Base-by-base conservation (phyloP, 306 rosid species). In the Lathyrus aphaca region DNA sequence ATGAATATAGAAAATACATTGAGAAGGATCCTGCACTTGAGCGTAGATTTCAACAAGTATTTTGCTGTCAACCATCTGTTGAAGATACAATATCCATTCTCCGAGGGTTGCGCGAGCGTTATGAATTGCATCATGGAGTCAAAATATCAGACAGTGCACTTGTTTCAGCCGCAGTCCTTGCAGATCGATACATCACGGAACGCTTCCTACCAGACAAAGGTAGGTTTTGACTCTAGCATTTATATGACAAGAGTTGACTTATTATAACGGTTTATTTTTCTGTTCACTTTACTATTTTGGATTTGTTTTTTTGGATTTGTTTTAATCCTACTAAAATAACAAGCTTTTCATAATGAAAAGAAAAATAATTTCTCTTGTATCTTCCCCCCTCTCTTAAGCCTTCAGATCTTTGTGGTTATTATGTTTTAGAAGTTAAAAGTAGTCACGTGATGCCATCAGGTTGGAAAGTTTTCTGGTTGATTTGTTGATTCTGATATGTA, bases 181-280 rank as follows among this genome's bases (percentile, higher is more conserved):
- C 99, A 57, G 97, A 81, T 75, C 85, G 97, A 74, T 95, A 95
- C 70, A 91, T 91, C 25, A 87, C 96, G 4, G 97, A 80, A 51
- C 95, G 97, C n/a, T 91, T 95, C 81, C 78, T 91, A 77, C 99
- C 99, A 6, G 99, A 91, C 78, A 91, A 95, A 84, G 99, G 99
- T 87, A 66, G 46, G 70, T 62, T 55, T 64, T 42, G 39, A 48
- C 55, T 57, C 6, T 55, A 42, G 27, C 49, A 1, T 40, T 35
- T 66, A 17, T 16, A 53, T 14, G 25, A 19, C 16, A 21, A 18
- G 18, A 40, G 46, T 56, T 43, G 62, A 32, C 25, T 53, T 18
- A 27, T 44, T 51, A 10, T 32, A 32, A 10, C 23, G 19, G 25
- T 27, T 66, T 38, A 6, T 57, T 69, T 32, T 48, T 11, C 12